Evolutionary conservation across 257 asterid species (phyloP).

Genomic region (Sherardia arvensis): DNA sequence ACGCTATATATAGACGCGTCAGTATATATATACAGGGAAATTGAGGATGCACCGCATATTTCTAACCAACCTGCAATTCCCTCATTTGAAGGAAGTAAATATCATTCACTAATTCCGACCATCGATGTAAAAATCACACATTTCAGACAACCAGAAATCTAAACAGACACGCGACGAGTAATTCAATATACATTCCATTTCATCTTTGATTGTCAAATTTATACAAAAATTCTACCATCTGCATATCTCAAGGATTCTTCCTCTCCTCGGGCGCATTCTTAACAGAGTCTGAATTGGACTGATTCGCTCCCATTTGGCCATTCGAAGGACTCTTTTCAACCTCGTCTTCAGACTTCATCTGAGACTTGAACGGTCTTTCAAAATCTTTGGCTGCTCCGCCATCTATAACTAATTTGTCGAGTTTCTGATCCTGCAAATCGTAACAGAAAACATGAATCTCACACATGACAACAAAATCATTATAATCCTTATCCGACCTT

Average conservation of each 20-base stretch:
- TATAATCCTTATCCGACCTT: neutral
- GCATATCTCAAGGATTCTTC: slow-evolving; percentile 20
- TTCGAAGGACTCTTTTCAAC: slow-evolving; percentile 33
- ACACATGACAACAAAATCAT: neutral
- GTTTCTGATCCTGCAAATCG: slow-evolving; percentile 71
- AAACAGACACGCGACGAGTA: neutral
- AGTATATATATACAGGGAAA: neutral
- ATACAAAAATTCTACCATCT: neutral
- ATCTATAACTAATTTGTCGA: slow-evolving; percentile 63
- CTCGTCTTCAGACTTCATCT: slow-evolving; percentile 45
- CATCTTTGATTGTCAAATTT: neutral
- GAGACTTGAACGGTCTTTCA: slow-evolving; percentile 64
- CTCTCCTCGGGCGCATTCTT: slow-evolving; percentile 36
- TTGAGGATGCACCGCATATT: neutral
- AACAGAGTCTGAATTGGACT: slow-evolving; percentile 30
- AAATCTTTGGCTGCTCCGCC: slow-evolving; percentile 72
- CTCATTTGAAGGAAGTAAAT: neutral
- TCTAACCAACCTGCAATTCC: neutral
- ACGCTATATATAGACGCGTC: neutral
- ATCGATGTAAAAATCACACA: neutral
- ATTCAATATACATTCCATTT: neutral
- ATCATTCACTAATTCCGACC: neutral
- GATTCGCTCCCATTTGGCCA: slow-evolving; percentile 29
- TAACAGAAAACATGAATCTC: slow-evolving; percentile 6
- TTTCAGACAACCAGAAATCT: slow-evolving; percentile 1